These are phyloP conservation scores for Debaryomyces castellii DNA, from an alignment of 805 yeast genomes.

Conservation along the genomic window DNA sequence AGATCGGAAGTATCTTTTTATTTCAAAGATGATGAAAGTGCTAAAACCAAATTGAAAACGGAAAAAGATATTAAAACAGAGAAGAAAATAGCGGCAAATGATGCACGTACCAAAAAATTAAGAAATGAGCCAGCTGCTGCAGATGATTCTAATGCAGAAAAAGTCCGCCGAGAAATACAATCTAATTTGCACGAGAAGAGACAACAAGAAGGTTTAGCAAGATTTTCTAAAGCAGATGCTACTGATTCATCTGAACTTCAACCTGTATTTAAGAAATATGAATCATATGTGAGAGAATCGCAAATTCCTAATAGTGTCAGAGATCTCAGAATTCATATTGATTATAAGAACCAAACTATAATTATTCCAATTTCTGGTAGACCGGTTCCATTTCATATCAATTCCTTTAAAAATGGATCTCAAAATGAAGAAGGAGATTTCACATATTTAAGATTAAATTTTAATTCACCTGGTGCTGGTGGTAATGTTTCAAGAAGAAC, in stretches of 20 bases:
- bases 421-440: constrained; percentile 96
- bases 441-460: constrained; percentile 85
- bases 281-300: constrained; percentile 88
- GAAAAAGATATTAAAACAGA: constrained; percentile 38
- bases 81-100: constrained; percentile 25
- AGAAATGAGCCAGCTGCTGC: constrained; percentile 71
- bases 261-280: constrained; percentile 86
- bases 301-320: constrained; percentile 84
- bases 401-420: constrained; percentile 89
- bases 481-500: constrained; percentile 66
- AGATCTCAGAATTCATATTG: constrained; percentile 85
- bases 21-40: constrained; percentile 63
- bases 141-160: constrained; percentile 64
- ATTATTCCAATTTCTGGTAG: constrained; percentile 90
- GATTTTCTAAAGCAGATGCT: constrained; percentile 80
- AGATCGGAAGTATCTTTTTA: constrained; percentile 79
- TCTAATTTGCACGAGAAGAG: constrained; percentile 78
- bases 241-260: constrained; percentile 58
- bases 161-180: constrained; percentile 80
- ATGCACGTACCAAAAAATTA: constrained; percentile 61
- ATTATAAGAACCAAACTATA: constrained; percentile 82
- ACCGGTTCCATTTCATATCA: constrained; percentile 97
- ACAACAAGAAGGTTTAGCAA: constrained; percentile 80
- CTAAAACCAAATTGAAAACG: constrained; percentile 30
- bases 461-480: constrained; percentile 89